A percentile compares a stretch with the other conserved stretches of the same genome.
Evolutionary conservation across 2,329 filamentous ascomycete species (phyloP).

Genomic region (Huntiella decipiens): DNA sequence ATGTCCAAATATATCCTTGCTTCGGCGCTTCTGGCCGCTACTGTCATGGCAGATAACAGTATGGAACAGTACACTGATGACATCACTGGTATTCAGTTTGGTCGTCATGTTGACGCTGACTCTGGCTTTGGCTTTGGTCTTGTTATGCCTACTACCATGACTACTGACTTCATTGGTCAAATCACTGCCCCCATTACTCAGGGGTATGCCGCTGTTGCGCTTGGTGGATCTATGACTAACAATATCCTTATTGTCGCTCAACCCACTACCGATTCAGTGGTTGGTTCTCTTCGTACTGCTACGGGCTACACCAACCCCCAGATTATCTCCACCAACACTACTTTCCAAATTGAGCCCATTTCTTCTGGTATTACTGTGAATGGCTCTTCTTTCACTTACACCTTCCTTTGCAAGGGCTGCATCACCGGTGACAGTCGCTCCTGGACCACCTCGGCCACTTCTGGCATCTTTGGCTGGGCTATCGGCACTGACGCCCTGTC

Average conservation of each 20-base stretch:
- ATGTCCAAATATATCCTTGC: slow-evolving; percentile 8
- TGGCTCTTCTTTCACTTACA: slow-evolving; percentile 32
- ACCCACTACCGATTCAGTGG: slow-evolving; percentile 26
- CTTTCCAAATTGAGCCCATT: slow-evolving; percentile 24
- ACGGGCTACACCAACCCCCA: slow-evolving; percentile 28
- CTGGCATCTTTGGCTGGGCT: slow-evolving; percentile 22
- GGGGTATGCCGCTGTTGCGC: slow-evolving; percentile 28
- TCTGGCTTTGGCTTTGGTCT: slow-evolving; percentile 29
- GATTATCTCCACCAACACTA: slow-evolving; percentile 23
- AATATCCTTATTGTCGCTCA: slow-evolving; percentile 30
- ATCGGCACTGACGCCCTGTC: slow-evolving; percentile 19
- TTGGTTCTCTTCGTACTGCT: slow-evolving; percentile 16
- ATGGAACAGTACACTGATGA: slow-evolving; percentile 21
- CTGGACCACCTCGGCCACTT: slow-evolving; percentile 16
- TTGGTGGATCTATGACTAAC: slow-evolving; percentile 27
- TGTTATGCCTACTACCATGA: slow-evolving; percentile 28
- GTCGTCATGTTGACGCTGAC: slow-evolving; percentile 17
- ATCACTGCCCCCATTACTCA: slow-evolving; percentile 25
- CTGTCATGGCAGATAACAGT: slow-evolving; percentile 1
- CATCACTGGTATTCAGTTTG: slow-evolving; percentile 27
- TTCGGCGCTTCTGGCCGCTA: slow-evolving; percentile 4
- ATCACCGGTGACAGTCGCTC: slow-evolving; percentile 17
- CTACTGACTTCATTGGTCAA: slow-evolving; percentile 34
- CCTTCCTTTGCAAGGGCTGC: slow-evolving; percentile 31
- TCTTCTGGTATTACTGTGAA: slow-evolving; percentile 32